Evolutionary conservation across 2,329 filamentous ascomycete species (phyloP), one percentile per base, ranked within the genome.

Genomic region (Grosmannia penicillata): DNA sequence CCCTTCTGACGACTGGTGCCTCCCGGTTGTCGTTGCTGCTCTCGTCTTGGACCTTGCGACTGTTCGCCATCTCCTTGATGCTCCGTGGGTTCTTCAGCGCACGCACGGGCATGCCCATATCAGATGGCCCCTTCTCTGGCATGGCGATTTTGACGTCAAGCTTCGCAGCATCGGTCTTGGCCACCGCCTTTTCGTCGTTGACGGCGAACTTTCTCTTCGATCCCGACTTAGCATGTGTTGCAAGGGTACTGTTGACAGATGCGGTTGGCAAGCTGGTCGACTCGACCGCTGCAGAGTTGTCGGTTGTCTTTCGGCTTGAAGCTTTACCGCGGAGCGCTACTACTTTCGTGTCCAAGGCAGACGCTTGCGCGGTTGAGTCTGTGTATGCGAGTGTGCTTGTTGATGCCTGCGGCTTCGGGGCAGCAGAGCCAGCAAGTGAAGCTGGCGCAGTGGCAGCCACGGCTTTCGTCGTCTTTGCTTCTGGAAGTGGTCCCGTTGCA

Each of bases 161-260:
- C n/a, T n/a, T n/a, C n/a, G n/a, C n/a, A n/a, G n/a, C n/a, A n/a
- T n/a, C n/a, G n/a, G n/a, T n/a, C n/a, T n/a, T n/a, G n/a, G n/a
- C n/a, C 9, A 54, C 55, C 21, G 65, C 63, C 23, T 65, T 60
- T 31, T 77, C 72, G 15, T 77, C 72, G 34, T 67, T 61, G 25
- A 63, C 60, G 36, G 62, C 66, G 33, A 66, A 61, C 48, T 78
- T 78, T 37, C 74, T 60, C 58, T 78, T 78, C 37, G 70, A 62
- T 33, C 66, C 65, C 24, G 61, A 53, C 53, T 68, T 75, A 18
- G 37, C 9, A 2, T 38, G 8, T 8, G 39, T 31, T 2, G 30
- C 22, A 1, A 40, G 14, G 21, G 19, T 17, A 14, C 17, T 17
- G 1, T 34, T 17, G 5, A 13, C 21, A 10, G 39, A 14, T 13